Base-by-base conservation (phyloP, 305 asterid species). In the Salvia sclarea region DNA sequence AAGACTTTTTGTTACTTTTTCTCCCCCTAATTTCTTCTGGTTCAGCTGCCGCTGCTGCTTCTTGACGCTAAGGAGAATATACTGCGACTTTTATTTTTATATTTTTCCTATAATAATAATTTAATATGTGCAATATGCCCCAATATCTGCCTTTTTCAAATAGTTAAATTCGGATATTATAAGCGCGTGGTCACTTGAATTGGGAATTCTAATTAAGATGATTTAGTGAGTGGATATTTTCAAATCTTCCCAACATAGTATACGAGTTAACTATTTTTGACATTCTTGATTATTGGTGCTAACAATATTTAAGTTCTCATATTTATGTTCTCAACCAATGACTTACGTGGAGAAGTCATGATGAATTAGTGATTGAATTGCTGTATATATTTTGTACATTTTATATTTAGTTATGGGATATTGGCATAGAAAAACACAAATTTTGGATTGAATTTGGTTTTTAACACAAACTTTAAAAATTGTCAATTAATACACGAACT, bases 21-120 rank as follows among this genome's bases (percentile, higher is more conserved):
- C 44, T 62, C 20, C 60, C 53, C 44, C 66, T 49, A 61, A 24
- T 18, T 25, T 57, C 61, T 67, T 70, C 75, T 61, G 73, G 81
- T 74, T 78, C 69, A 35, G 85, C 79, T 53, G 80, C 80, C 68
- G 82, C 76, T 31, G 80, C 82, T 77, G 78, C 70, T 76, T 71
- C 71, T 78, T 56, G 73, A 81, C 79, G 81, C 77, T 57, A 76
- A 28, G 73, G 24, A 63, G 78, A 79, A 75, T 68, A 75, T 63
- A 70, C 61, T 66, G 57, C 67, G 66, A 65, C 54, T 70, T 64
- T 70, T 70, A n/a, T 49, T 5, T 78, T 70, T 49, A n/a, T n/a
- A n/a, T n/a, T 35, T 56, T 63, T 72, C 14, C 20, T 56, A 7
- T 0, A 5, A 33, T 0, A 33, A 5, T 33, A 25, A 25, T 25